Conservation (phyloP, 2,329 filamentous ascomycete species). For the Chalaropsis thielavioides region DNA sequence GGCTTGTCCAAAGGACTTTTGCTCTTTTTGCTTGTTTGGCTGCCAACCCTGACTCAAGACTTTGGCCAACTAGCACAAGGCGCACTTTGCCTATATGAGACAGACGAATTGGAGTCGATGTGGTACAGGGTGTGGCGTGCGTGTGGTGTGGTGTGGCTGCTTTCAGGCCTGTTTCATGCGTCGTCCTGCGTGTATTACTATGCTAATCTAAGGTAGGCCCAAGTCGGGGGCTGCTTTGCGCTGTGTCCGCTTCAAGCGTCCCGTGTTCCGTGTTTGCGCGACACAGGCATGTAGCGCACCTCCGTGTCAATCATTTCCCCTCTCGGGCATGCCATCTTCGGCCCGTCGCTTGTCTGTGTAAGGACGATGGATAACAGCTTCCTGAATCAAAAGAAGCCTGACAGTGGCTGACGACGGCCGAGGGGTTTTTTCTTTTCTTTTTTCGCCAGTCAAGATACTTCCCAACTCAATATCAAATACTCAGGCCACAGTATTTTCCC, state of each 20-base stretch:
- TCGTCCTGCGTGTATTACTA: not conserved
- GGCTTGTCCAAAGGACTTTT: not conserved
- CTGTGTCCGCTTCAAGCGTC: not conserved
- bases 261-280: not conserved
- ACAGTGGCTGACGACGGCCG: too few species aligned
- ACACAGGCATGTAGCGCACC: not conserved
- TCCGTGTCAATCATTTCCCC: not conserved
- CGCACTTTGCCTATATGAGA: not conserved
- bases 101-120: not conserved
- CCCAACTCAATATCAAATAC: constrained; percentile 46
- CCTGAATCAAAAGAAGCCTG: too few species aligned
- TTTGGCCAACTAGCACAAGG: not conserved
- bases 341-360: too few species aligned
- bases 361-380: too few species aligned
- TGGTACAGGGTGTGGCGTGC: constrained; percentile 19
- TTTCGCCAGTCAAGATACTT: constrained; percentile 1
- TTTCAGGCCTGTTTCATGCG: constrained; percentile 20
- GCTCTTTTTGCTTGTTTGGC: not conserved
- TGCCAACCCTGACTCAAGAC: not conserved
- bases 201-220: not conserved
- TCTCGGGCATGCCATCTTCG: not conserved
- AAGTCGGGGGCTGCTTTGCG: not conserved
- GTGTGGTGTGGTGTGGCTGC: constrained; percentile 20
- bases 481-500: constrained; percentile 40
- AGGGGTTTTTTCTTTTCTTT: too few species aligned